Evolutionary conservation across 768 basidiomycete genomes (phyloP).

Genomic region (Amanita muscaria): DNA sequence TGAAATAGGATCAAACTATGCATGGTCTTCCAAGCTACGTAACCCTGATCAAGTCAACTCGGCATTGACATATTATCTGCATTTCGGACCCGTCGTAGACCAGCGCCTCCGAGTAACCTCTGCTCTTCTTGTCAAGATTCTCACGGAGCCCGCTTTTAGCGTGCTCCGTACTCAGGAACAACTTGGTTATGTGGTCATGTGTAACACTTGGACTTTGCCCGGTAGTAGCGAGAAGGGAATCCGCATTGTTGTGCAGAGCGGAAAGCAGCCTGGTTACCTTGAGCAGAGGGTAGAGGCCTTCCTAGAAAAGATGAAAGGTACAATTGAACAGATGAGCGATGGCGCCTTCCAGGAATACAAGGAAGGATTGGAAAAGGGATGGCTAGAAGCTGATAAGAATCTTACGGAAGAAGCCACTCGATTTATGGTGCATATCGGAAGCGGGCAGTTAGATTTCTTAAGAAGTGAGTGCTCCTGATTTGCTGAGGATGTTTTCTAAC

Average conservation of each 20-base stretch:
- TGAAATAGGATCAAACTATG: slow-evolving; percentile 55
- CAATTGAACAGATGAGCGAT: slow-evolving; percentile 58
- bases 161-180: slow-evolving; percentile 90
- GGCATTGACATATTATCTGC: slow-evolving; percentile 76
- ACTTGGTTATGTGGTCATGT: slow-evolving; percentile 85
- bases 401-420: slow-evolving; percentile 67
- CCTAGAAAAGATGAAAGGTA: slow-evolving; percentile 61
- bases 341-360: slow-evolving; percentile 77
- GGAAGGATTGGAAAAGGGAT: slow-evolving; percentile 65
- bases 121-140: slow-evolving; percentile 71
- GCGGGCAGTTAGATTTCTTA: slow-evolving; percentile 80
- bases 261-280: slow-evolving; percentile 68
- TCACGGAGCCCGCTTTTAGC: slow-evolving; percentile 89
- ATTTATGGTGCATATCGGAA: slow-evolving; percentile 65
- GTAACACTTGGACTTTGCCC: slow-evolving; percentile 42
- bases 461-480: slow-evolving; percentile 46
- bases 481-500: slow-evolving; percentile 7
- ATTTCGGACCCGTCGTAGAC: slow-evolving; percentile 64
- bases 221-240: slow-evolving; percentile 70
- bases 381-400: slow-evolving; percentile 86
- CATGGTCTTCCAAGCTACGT: slow-evolving; percentile 57
- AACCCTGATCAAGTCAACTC: slow-evolving; percentile 88
- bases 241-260: slow-evolving; percentile 83
- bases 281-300: slow-evolving; percentile 88
- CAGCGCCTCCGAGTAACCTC: slow-evolving; percentile 56